These are phyloP conservation scores for Rhododendron mucronatum DNA, from an alignment of 148 eudicot genomes.

Conservation along the genomic window DNA sequence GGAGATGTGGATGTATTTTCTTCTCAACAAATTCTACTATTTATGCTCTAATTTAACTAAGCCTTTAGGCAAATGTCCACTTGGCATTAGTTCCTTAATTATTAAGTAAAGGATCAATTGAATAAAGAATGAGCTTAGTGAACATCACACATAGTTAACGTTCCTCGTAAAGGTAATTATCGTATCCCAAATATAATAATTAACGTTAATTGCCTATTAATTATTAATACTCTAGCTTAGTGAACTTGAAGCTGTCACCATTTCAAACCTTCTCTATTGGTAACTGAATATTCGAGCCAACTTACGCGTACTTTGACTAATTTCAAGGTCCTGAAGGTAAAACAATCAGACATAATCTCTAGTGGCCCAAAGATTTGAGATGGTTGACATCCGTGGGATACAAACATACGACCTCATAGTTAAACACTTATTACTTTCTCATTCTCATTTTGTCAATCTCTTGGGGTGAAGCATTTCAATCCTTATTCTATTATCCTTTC, in stretches of 20 bases:
- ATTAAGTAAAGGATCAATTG: not conserved
- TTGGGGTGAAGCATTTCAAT: not conserved
- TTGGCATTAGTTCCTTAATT: not conserved
- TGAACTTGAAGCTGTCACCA: no score
- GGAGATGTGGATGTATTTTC: not conserved
- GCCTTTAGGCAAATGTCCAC: not conserved
- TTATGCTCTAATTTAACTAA: not conserved
- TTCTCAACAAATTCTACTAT: not conserved
- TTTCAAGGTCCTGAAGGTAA: no score
- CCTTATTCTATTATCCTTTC: no score
- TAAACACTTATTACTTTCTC: no score
- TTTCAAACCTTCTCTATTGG: not conserved
- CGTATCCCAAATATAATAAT: not conserved
- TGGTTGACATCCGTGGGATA: no score
- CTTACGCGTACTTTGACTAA: no score
- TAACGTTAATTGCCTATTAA: not conserved
- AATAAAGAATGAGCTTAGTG: not conserved
- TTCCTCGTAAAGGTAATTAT: not conserved
- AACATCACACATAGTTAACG: constrained; percentile 8
- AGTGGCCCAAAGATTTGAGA: no score
- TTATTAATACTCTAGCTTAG: no score
- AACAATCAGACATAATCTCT: no score
- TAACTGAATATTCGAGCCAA: no score
- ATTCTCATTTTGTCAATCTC: no score
- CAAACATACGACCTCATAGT: no score